Evolutionary conservation across 768 basidiomycete species (phyloP).

Genomic region (Pleurotus cornucopiae): DNA sequence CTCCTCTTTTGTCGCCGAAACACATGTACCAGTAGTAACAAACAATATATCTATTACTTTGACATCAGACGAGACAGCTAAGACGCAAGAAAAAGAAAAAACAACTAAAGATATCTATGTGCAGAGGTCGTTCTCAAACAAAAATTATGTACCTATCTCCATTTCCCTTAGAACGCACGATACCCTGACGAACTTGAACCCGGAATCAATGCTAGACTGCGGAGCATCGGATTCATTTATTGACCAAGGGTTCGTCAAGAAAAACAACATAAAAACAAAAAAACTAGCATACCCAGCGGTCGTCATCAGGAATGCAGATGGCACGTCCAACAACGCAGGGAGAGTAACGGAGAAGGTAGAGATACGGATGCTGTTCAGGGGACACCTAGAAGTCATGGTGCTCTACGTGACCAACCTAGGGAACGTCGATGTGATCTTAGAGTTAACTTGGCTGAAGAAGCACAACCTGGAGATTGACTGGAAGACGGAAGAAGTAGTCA

Average conservation of each 20-base stretch:
- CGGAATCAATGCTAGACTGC: not conserved
- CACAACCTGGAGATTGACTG: slow-evolving; percentile 22
- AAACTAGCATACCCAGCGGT: not conserved
- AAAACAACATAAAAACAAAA: not conserved
- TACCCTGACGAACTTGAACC: not conserved
- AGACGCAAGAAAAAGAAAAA: too few species aligned
- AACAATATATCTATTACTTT: too few species aligned
- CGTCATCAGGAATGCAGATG: slow-evolving; percentile 11
- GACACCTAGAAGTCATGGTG: slow-evolving; percentile 14
- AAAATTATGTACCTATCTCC: not conserved
- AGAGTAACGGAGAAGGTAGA: slow-evolving; percentile 15
- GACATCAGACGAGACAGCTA: too few species aligned
- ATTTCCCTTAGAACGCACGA: not conserved
- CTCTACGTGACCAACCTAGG: slow-evolving; percentile 18
- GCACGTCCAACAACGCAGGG: slow-evolving; percentile 18
- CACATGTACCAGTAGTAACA: too few species aligned
- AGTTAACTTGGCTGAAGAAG: slow-evolving; percentile 20
- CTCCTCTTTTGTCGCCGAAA: too few species aligned
- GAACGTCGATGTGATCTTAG: slow-evolving; percentile 16
- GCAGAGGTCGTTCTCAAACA: not conserved
- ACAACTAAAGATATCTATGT: too few species aligned
- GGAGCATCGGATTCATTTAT: not conserved
- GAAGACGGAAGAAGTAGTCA: slow-evolving; percentile 15
- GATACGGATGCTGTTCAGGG: slow-evolving; percentile 13
- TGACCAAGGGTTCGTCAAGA: not conserved